Conservation (phyloP, 306 rosid species). For the Benincasa hispida region DNA sequence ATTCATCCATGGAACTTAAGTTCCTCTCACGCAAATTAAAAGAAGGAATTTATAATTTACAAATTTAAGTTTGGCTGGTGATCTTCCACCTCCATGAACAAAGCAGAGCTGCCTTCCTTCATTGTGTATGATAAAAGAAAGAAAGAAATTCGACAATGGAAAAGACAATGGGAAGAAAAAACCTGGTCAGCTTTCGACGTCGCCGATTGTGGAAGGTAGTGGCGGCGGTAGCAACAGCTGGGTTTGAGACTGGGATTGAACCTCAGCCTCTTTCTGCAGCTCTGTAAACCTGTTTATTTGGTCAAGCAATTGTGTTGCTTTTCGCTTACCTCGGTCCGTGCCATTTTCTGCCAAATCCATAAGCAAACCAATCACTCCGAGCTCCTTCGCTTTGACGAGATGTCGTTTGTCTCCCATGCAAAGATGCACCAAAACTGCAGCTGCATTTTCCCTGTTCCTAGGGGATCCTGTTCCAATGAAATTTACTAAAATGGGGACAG, state of each 20-base stretch:
- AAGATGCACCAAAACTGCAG: slow-evolving; percentile 84
- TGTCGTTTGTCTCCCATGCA: slow-evolving; percentile 70
- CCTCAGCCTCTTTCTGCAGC: slow-evolving; percentile 43
- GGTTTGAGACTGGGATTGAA: slow-evolving; percentile 17
- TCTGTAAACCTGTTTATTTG: slow-evolving; percentile 57
- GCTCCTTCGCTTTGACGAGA: slow-evolving; percentile 54
- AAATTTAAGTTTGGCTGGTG: not conserved
- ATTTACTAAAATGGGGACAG: slow-evolving; percentile 68
- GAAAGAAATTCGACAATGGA: not conserved
- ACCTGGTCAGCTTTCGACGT: not conserved
- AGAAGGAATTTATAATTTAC: not conserved
- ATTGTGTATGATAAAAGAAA: not conserved
- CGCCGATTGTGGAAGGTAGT: not conserved
- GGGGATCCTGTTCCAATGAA: slow-evolving; percentile 76
- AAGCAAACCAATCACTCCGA: slow-evolving; percentile 50
- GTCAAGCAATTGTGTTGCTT: slow-evolving; percentile 78
- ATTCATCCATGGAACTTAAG: not conserved
- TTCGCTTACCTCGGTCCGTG: slow-evolving; percentile 89
- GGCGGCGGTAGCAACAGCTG: not conserved
- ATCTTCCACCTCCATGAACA: slow-evolving; percentile 4
- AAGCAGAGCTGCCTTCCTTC: not conserved
- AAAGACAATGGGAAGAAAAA: not conserved
- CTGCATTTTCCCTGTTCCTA: slow-evolving; percentile 85
- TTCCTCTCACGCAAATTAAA: not conserved
- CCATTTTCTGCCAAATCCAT: slow-evolving; percentile 76